Base-by-base conservation (phyloP, 73 alveolate species). In the Urostyla sp. region DNA sequence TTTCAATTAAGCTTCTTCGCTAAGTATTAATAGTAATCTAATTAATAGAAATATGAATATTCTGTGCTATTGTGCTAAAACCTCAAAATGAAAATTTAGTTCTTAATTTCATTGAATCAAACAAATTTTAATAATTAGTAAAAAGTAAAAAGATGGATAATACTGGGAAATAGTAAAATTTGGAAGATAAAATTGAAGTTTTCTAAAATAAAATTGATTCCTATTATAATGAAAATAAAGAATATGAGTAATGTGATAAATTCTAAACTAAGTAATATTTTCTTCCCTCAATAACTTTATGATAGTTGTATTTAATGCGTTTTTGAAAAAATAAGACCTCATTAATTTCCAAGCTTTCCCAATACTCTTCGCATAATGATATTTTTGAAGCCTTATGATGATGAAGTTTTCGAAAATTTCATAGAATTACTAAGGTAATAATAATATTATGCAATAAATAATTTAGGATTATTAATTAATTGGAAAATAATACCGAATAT, bases 351-450 rank as follows among this genome's bases (percentile, higher is more conserved):
- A n/a, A 43, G 44, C n/a, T 21, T 40, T 6, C 60, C 13, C 15
- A 37, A 66, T 45, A n/a, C n/a, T n/a, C 80, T 63, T 4, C 34
- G 27, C 43, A 52, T 73, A 1, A 28, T 73, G 11, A 52, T 73
- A 38, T 45, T 26, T 28, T 31, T 32, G 24, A 73, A 73, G 53
- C 86, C 86, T 4, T 52, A 75, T 58, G 86, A 73, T 73, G 86
- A 73, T 23, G 86, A 73, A 53, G 86, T 73, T 16, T 34, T 53
- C 35, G 51, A 3, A 3, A 26, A 49, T 4, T 72, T 72, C 55
- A 23, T 37, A 2, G n/a, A 4, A 10, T 26, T 72, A 21, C 32
- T 6, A 52, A 18, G 30, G 84, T 72, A 49, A 18, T 31, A 48
- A 5, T 60, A 2, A 46, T 10, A 6, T 8, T 2, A 26, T 55